These are phyloP conservation scores for Aspergillus caelatus DNA, from an alignment of 2,329 filamentous ascomycete species.

Conservation along the genomic window DNA sequence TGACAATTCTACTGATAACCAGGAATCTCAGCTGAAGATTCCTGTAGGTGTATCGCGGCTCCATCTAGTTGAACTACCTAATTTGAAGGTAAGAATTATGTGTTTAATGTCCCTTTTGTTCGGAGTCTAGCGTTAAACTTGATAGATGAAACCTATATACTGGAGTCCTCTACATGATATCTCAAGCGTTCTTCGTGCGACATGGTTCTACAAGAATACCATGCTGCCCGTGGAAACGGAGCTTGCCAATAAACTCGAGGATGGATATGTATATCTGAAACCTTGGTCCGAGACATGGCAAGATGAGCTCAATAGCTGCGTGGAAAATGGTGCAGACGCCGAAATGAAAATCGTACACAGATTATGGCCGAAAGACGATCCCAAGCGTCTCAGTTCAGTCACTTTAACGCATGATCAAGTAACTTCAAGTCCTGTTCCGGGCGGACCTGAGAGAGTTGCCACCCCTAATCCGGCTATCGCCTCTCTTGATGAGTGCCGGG, in stretches of 20 bases:
- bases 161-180: constrained; percentile 95
- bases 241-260: constrained; percentile 88
- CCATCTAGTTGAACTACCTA: constrained; percentile 83
- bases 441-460: constrained; percentile 13
- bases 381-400: constrained; percentile 38
- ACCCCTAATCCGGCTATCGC: constrained; percentile 10
- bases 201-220: constrained; percentile 96
- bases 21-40: constrained; percentile 58
- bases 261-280: constrained; percentile 82
- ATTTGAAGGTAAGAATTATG: constrained; percentile 51
- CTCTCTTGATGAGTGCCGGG: constrained; percentile 42
- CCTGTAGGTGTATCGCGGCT: constrained; percentile 88
- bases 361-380: constrained; percentile 70
- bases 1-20: constrained; percentile 27
- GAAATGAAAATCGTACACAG: constrained; percentile 88
- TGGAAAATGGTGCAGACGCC: constrained; percentile 84
- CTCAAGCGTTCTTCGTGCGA: constrained; percentile 77
- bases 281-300: constrained; percentile 92
- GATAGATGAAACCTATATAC: constrained; percentile 92
- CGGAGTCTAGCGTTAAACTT: background rate
- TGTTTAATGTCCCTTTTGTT: background rate
- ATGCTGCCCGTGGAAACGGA: constrained; percentile 86
- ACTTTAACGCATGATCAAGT: constrained; percentile 42
- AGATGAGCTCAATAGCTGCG: constrained; percentile 85
- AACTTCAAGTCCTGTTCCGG: constrained; percentile 27